These are phyloP conservation scores for Phlyctochytrium bullatum DNA, from an alignment of 192 early-diverging fungal species.

Conservation along the genomic window DNA sequence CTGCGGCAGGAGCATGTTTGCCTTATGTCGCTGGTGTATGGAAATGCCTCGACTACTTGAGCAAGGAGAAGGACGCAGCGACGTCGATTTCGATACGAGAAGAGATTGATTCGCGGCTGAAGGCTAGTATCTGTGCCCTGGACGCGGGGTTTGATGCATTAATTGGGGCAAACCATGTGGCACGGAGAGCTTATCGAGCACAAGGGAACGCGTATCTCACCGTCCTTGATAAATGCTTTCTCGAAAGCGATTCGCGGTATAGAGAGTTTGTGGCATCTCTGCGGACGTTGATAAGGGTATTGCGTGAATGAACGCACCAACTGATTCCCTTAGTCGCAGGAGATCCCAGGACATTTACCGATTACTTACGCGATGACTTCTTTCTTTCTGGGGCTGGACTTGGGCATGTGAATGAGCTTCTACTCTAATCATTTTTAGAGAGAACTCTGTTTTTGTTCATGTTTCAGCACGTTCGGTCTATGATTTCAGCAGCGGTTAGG, in stretches of 20 bases:
- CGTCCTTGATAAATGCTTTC: conserved; percentile 11
- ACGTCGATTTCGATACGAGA: neutral
- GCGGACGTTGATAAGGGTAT: conserved; percentile 6
- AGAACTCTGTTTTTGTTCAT: conserved; percentile 73
- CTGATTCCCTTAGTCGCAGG: neutral
- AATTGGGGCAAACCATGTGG: conserved; percentile 49
- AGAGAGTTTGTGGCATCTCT: neutral
- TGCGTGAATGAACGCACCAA: neutral
- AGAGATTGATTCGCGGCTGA: neutral
- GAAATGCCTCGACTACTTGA: too few relatives aligned
- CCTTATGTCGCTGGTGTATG: too few relatives aligned
- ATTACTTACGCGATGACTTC: conserved; percentile 76
- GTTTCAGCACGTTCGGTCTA: conserved; percentile 82
- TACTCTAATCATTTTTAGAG: conserved; percentile 34
- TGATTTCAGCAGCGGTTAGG: conserved; percentile 83
- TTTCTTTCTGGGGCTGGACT: conserved; percentile 47
- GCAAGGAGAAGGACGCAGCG: too few relatives aligned
- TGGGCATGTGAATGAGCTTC: conserved; percentile 53
- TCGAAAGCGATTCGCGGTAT: neutral
- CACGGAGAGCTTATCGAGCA: conserved; percentile 63
- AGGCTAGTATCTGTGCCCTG: neutral
- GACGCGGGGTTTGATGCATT: conserved; percentile 10
- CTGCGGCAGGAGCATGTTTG: too few relatives aligned
- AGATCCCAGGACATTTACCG: conserved; percentile 69
- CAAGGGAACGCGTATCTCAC: conserved; percentile 59